Evolutionary conservation across 495 filamentous ascomycete genomes (phyloP).

Genomic region (Pseudotulostoma volvatum): DNA sequence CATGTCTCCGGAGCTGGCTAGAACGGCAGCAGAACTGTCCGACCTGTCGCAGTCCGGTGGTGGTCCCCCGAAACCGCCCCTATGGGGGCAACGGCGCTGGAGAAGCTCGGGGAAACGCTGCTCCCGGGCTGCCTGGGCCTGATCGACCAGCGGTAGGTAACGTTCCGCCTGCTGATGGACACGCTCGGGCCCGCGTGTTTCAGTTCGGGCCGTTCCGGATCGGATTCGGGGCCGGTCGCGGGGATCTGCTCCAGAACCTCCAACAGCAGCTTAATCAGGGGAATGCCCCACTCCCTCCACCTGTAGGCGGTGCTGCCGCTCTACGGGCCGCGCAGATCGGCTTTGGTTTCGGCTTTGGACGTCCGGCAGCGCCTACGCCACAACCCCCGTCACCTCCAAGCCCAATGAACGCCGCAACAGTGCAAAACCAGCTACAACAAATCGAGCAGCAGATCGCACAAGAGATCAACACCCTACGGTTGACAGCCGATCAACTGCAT

Average conservation of each 20-base stretch:
- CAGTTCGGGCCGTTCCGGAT: constrained; percentile 43
- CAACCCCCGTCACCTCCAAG: constrained; percentile 6
- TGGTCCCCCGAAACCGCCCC: constrained; percentile 15
- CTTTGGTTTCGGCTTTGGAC: constrained; percentile 30
- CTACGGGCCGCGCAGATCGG: constrained; percentile 24
- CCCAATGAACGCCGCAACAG: constrained; percentile 11
- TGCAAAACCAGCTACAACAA: constrained; percentile 43
- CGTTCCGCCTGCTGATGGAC: constrained; percentile 14
- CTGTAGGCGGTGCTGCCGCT: constrained; percentile 13
- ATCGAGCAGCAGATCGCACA: constrained; percentile 51
- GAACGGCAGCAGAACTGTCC: constrained; percentile 96
- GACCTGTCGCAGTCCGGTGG: constrained; percentile 74
- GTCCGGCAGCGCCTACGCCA: constrained; percentile 9
- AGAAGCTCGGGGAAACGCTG: constrained; percentile 14
- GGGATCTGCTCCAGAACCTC: constrained; percentile 35
- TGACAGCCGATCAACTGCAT: constrained; percentile 39
- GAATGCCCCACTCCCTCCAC: constrained; percentile 20
- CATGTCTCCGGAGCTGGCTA: constrained; percentile 92
- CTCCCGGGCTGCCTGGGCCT: constrained; percentile 13
- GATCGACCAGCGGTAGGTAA: constrained; percentile 17
- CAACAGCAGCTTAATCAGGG: constrained; percentile 33
- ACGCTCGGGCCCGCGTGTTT: constrained; percentile 31
- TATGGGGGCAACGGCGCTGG: constrained; percentile 12
- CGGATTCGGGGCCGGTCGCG: constrained; percentile 39
- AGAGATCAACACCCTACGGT: constrained; percentile 40